Percentiles rank a stretch among this genome's conserved stretches.
Evolutionary conservation across 1,284 basidiomycete species (phyloP).

Genomic region (Ustilago sp.): DNA sequence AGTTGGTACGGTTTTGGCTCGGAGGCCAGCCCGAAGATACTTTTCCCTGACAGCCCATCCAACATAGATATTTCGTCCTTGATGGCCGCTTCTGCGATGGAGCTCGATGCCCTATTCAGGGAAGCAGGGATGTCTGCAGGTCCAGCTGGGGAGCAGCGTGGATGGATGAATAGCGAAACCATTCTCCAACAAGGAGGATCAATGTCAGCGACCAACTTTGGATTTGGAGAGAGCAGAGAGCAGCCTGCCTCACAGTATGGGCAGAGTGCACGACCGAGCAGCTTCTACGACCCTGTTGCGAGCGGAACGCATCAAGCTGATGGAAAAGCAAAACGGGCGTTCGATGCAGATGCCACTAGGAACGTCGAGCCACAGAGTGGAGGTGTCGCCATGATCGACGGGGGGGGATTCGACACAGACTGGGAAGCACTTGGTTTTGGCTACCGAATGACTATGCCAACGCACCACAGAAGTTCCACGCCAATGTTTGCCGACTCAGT

Average conservation of each 20-base stretch:
- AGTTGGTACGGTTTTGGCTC: conserved; percentile 29
- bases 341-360: background rate
- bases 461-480: conserved; percentile 11
- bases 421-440: conserved; percentile 51
- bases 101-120: conserved; percentile 45
- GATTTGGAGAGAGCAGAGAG: conserved; percentile 7
- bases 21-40: conserved; percentile 29
- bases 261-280: conserved; percentile 13
- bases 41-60: conserved; percentile 48
- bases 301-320: conserved; percentile 1
- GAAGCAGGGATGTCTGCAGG: conserved; percentile 44
- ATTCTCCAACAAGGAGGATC: background rate
- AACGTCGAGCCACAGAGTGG: conserved; percentile 7
- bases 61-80: conserved; percentile 49
- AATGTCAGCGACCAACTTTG: background rate
- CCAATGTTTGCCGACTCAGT: conserved; percentile 13
- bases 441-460: conserved; percentile 22
- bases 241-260: conserved; percentile 1
- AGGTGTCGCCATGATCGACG: background rate
- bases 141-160: conserved; percentile 28
- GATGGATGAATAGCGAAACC: conserved; percentile 11
- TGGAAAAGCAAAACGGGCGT: conserved; percentile 16
- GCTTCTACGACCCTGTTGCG: conserved; percentile 23
- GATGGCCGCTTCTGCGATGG: conserved; percentile 54
- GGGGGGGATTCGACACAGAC: conserved; percentile 37